A percentile compares a stretch with the other conserved stretches of the same genome.
These are phyloP conservation scores for Limtongozyma cylindracea DNA, from an alignment of 805 yeast species.

Conservation along the genomic window DNA sequence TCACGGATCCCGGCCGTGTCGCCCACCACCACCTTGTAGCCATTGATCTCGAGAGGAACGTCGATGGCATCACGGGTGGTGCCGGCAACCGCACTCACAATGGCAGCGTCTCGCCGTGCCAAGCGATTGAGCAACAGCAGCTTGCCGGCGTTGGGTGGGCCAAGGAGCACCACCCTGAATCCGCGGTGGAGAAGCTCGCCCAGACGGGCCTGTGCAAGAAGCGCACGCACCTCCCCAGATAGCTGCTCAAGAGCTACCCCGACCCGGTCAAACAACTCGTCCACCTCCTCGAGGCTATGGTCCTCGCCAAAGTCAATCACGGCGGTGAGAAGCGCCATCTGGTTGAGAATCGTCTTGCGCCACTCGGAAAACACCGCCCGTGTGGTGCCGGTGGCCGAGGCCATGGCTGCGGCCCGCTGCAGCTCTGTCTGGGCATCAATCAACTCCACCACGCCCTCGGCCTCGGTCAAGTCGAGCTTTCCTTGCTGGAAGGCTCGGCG, in stretches of 20 bases:
- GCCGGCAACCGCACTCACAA: constrained; percentile 80
- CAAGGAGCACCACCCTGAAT: constrained; percentile 44
- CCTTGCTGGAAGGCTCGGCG: constrained; percentile 69
- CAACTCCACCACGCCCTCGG: constrained; percentile 73
- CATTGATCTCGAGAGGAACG: constrained; percentile 56
- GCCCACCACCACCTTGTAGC: constrained; percentile 61
- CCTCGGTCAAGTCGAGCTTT: constrained; percentile 62
- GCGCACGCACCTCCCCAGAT: constrained; percentile 16
- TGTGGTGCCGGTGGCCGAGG: constrained; percentile 48
- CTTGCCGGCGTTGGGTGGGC: constrained; percentile 94
- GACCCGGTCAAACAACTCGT: constrained; percentile 24
- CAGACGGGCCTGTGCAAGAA: constrained; percentile 19
- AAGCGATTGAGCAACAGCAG: constrained; percentile 63
- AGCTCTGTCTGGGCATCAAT: constrained; percentile 88
- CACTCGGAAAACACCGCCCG: constrained; percentile 28
- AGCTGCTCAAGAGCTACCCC: constrained; percentile 14
- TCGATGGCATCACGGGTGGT: constrained; percentile 83
- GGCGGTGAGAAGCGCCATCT: constrained; percentile 61
- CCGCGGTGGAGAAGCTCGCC: constrained; percentile 51
- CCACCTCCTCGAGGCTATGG: constrained; percentile 49
- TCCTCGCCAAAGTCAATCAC: constrained; percentile 92
- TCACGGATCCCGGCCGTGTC: constrained; percentile 92
- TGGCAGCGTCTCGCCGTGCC: constrained; percentile 63
- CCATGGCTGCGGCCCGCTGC: constrained; percentile 54
- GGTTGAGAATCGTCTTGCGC: constrained; percentile 39